Conservation (phyloP, 2,329 filamentous ascomycete species). For the Fusarium bulbicola region DNA sequence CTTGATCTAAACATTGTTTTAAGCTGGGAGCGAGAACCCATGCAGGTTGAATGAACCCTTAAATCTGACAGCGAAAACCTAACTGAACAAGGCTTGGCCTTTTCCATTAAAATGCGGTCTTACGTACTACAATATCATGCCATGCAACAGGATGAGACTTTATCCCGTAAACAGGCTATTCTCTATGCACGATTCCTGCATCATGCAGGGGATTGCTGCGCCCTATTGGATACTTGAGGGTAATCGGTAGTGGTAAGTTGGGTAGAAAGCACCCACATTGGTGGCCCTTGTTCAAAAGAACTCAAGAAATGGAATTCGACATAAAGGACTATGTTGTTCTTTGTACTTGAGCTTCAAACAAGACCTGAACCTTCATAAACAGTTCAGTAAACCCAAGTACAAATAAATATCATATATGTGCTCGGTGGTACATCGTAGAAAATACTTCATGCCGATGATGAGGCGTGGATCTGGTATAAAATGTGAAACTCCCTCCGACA, state of each 20-base stretch:
- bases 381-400: rapidly evolving
- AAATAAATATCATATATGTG: too few relatives aligned
- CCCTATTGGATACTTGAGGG: rapidly evolving
- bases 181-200: not conserved
- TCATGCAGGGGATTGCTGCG: not conserved
- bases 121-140: not conserved
- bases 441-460: rapidly evolving
- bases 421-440: not conserved
- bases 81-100: not conserved
- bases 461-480: not conserved
- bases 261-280: rapidly evolving
- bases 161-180: not conserved
- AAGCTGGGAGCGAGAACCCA: not conserved
- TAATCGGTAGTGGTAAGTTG: rapidly evolving
- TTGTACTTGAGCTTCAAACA: not conserved
- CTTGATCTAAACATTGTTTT: not conserved
- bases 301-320: not conserved
- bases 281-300: not conserved
- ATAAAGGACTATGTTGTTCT: not conserved
- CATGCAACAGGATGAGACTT: not conserved
- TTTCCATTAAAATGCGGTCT: not conserved
- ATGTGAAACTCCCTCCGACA: not conserved
- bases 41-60: not conserved
- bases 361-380: not conserved
- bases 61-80: not conserved